phyloP scores from a whole-genome alignment of 495 filamentous ascomycete genomes.

The Penicillium longicatenatum region DNA sequence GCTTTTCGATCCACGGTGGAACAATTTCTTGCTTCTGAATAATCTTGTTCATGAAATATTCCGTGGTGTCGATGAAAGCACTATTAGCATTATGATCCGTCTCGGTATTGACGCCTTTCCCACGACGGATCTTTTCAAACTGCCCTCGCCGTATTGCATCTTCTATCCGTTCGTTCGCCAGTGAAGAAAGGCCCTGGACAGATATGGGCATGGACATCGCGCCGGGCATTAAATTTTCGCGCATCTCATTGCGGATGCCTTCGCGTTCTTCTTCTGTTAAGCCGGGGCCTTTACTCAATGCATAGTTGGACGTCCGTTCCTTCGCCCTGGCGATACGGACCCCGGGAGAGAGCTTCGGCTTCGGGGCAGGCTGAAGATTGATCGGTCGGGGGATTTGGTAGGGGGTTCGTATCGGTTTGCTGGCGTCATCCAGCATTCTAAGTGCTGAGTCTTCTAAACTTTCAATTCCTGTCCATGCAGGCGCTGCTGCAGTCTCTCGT shows the following conservation, averaged over 20 bases:
- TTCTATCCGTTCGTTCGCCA: conserved; percentile 93
- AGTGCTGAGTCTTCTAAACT: conserved; percentile 70
- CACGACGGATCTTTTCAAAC: conserved; percentile 85
- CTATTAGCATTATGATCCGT: conserved; percentile 79
- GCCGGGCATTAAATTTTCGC: conserved; percentile 74
- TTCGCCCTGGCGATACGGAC: conserved; percentile 72
- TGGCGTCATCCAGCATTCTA: conserved; percentile 86
- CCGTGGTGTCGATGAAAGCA: conserved; percentile 93
- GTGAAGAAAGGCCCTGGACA: conserved; percentile 72
- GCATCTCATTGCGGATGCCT: conserved; percentile 67
- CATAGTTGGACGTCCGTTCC: conserved; percentile 75
- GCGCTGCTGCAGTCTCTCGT: conserved; percentile 67
- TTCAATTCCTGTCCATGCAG: conserved; percentile 81
- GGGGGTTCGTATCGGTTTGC: conserved; percentile 64
- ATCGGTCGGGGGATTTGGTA: conserved; percentile 59
- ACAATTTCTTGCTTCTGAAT: conserved; percentile 84
- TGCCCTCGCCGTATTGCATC: conserved; percentile 90
- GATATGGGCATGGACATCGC: conserved; percentile 77
- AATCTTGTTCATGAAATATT: conserved; percentile 98
- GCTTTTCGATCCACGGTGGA: conserved; percentile 83
- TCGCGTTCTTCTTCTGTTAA: conserved; percentile 71
- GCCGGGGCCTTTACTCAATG: conserved; percentile 57
- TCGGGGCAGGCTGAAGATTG: conserved; percentile 60
- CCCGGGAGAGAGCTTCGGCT: conserved; percentile 49
- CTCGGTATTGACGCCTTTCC: conserved; percentile 68